phyloP scores from a whole-genome alignment of 2,329 filamentous ascomycete species.

The Cylindrodendrum hubeiense region DNA sequence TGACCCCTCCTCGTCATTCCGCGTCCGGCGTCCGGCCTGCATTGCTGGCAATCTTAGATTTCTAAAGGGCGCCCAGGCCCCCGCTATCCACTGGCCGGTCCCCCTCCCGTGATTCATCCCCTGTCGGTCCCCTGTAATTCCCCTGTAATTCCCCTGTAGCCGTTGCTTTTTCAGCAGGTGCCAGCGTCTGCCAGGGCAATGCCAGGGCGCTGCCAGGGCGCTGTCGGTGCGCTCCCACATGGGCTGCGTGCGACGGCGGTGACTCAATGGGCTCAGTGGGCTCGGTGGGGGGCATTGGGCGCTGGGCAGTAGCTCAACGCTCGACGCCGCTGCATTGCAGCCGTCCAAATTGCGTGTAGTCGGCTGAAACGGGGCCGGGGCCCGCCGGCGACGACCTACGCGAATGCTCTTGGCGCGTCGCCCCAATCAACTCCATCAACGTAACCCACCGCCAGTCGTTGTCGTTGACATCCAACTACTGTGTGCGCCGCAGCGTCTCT shows the following conservation, averaged over 20 bases:
- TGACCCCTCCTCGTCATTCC: slow-evolving; percentile 19
- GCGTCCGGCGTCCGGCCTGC: not conserved
- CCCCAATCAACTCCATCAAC: slow-evolving; percentile 40
- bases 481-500: slow-evolving; percentile 36
- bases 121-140: too few species aligned
- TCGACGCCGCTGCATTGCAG: slow-evolving; percentile 10
- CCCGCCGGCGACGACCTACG: slow-evolving; percentile 8
- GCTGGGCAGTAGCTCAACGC: not conserved
- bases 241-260: too few species aligned
- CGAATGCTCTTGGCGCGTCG: slow-evolving; percentile 27
- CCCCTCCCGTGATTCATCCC: slow-evolving; percentile 3
- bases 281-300: not conserved
- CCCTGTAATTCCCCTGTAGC: not conserved
- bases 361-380: slow-evolving; percentile 23
- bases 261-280: not conserved
- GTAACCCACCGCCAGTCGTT: slow-evolving; percentile 39
- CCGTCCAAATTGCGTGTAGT: slow-evolving; percentile 12
- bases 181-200: slow-evolving; percentile 13
- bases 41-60: slow-evolving; percentile 3
- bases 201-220: not conserved
- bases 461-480: slow-evolving; percentile 28
- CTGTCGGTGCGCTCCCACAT: not conserved
- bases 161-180: slow-evolving; percentile 6
- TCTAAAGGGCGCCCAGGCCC: not conserved
- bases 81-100: not conserved